Evolutionary conservation across 2,329 filamentous ascomycete genomes (phyloP), one percentile per base, ranked within the genome.

Genomic region (Pseudogymnoascus sp.): DNA sequence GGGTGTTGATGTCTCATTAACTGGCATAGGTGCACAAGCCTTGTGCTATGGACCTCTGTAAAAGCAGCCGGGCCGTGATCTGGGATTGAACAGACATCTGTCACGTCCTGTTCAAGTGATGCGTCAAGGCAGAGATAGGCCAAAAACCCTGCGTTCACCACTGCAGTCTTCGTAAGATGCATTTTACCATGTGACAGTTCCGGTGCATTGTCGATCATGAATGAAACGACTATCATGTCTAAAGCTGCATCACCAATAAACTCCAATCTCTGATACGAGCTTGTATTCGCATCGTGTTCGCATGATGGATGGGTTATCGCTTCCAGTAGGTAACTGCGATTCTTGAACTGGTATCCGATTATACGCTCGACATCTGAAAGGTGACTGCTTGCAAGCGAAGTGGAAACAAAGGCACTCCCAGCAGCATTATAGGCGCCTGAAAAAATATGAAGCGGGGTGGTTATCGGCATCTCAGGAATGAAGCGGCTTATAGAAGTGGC

Each of bases 211-310:
- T 75, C 74, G 1, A 71, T 66, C 5, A 93, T 74, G n/a, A 75
- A 78, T 0, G 75, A 77, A 6, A 90, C 84, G 58, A 97, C 77
- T 61, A 96, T 77, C 67, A 85, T 82, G 73, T 97, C 93, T 0
- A 97, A 82, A 2, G 97, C 78, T 0, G 91, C 84, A 67, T 97
- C 93, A 0, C 93, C 93, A 0, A 97, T 76, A 68, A 94, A 96
- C 70, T 97, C 93, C 0, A 97, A 81, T 0, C 92, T 83, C 66
- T 97, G 89, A 10, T 84, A 80, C 21, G 74, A 78, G 2, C 77
- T 77, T 4, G 80, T 76, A 13, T 75, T 73, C 31, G 77, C 77
- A 59, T 78, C 80, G 4, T 71, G 62, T 44, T 71, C 73, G 67
- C 71, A 78, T 0, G 89, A 92, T 0, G 84, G 77, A 69, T 97